phyloP scores from a whole-genome alignment of 192 early-diverging fungal species.

The Gaertneriomyces semiglobifer region DNA sequence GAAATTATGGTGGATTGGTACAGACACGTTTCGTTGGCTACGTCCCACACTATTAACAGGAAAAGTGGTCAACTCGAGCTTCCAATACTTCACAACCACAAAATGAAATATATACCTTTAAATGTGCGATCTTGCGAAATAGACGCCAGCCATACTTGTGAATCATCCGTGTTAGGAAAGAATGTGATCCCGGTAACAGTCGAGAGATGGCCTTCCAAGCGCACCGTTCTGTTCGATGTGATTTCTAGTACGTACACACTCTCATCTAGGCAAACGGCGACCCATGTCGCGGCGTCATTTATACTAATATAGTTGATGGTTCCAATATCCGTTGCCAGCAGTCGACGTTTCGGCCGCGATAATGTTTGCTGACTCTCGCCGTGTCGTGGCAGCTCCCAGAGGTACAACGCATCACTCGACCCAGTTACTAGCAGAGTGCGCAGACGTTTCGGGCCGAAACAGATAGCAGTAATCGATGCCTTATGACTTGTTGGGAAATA shows the following conservation, averaged over 20 bases:
- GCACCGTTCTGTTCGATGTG: background rate
- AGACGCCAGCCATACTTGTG: conserved; percentile 28
- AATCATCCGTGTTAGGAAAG: conserved; percentile 2
- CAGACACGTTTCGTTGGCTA: conserved; percentile 19
- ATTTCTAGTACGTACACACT: conserved; percentile 17
- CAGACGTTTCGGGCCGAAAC: conserved; percentile 8
- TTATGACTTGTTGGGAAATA: no score
- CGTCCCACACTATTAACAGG: conserved; percentile 32
- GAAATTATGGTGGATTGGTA: conserved; percentile 41
- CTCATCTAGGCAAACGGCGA: conserved; percentile 7
- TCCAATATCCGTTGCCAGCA: conserved; percentile 17
- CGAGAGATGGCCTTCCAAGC: conserved; percentile 18
- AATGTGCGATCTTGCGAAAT: conserved; percentile 40
- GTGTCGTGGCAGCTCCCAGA: conserved; percentile 6
- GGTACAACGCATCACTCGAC: conserved; percentile 8
- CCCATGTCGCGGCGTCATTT: background rate
- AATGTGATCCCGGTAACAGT: conserved; percentile 20
- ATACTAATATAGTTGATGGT: conserved; percentile 5
- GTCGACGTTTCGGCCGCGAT: background rate
- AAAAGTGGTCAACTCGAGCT: background rate
- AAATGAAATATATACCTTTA: conserved; percentile 22
- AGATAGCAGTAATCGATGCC: background rate
- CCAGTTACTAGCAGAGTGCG: conserved; percentile 6
- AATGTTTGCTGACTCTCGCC: background rate
- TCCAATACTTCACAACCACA: background rate